Evolutionary conservation across 352 stramenopile genomes (phyloP).

Genomic region (Globisporangium viniferum): DNA sequence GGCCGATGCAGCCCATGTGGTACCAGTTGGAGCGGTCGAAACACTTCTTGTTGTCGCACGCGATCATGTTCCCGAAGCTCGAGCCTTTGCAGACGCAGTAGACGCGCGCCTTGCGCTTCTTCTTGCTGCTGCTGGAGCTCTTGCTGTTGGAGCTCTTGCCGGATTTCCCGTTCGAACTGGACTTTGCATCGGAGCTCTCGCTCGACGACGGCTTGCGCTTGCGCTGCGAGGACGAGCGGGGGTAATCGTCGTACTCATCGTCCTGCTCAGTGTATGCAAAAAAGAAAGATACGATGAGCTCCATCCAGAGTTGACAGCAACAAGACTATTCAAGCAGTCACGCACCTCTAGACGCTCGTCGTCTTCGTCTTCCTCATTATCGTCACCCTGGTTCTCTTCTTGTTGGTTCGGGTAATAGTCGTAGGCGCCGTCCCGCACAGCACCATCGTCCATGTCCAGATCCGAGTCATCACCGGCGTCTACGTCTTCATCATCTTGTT

Average conservation of each 20-base stretch:
- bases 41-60: constrained; percentile 80
- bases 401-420: constrained; percentile 17
- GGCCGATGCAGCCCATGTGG: constrained; percentile 70
- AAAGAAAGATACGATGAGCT: not conserved
- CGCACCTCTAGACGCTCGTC: constrained; percentile 7
- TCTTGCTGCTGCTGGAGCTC: constrained; percentile 31
- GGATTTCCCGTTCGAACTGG: not conserved
- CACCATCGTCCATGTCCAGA: constrained; percentile 4
- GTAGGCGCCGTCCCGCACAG: constrained; percentile 7
- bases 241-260: constrained; percentile 2
- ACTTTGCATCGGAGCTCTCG: constrained; percentile 5
- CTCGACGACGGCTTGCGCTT: constrained; percentile 22
- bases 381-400: constrained; percentile 22
- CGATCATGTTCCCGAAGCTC: constrained; percentile 82
- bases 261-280: not conserved
- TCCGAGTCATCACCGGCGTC: not conserved
- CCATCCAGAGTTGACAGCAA: too few relatives aligned
- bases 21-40: constrained; percentile 82
- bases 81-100: constrained; percentile 77
- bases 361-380: constrained; percentile 13
- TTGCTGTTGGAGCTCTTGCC: not conserved
- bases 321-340: not conserved
- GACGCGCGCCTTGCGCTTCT: constrained; percentile 63
- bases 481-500: not conserved
- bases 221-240: not conserved